Conservation (phyloP, 1,284 basidiomycete species). For the Malassezia japonica region DNA sequence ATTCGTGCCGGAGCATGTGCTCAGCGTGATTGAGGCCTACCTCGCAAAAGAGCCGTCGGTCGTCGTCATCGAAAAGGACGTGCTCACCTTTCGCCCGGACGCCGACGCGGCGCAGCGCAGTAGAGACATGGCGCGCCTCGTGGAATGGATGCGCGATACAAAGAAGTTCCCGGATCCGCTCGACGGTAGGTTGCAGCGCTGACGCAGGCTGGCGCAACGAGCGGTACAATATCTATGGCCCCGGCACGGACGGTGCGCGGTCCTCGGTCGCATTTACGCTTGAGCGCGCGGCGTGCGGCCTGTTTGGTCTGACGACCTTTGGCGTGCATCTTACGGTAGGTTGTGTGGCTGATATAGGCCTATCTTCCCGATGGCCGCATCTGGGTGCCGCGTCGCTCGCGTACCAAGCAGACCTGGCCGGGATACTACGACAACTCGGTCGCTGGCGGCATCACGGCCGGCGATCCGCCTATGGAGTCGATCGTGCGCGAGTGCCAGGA, state of each 20-base stretch:
- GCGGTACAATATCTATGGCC: conserved; percentile 36
- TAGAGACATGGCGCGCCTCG: conserved; percentile 20
- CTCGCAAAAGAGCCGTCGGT: not conserved
- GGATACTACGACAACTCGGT: conserved; percentile 45
- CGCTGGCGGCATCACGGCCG: conserved; percentile 57
- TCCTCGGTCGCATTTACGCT: conserved; percentile 63
- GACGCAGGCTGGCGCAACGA: conserved; percentile 33
- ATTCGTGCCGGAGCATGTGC: conserved; percentile 25
- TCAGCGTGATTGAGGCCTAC: conserved; percentile 24
- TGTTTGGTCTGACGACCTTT: conserved; percentile 83
- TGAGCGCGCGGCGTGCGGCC: conserved; percentile 74
- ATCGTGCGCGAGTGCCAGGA: conserved; percentile 87
- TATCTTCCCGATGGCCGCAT: conserved; percentile 51
- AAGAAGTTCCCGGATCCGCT: conserved; percentile 32
- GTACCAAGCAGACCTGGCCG: conserved; percentile 70
- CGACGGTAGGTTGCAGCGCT: conserved; percentile 29
- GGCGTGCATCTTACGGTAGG: conserved; percentile 66
- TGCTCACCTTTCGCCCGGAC: conserved; percentile 18
- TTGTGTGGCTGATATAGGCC: conserved; percentile 17
- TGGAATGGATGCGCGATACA: conserved; percentile 24
- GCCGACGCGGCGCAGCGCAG: conserved; percentile 19
- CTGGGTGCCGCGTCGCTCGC: conserved; percentile 78
- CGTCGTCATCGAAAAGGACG: conserved; percentile 1
- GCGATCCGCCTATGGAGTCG: conserved; percentile 63
- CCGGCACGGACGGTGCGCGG: not conserved